A percentile compares a stretch with the other conserved stretches of the same genome.
Conservation (phyloP, 23 red algal genomes). For the Gracilaria caudata region DNA sequence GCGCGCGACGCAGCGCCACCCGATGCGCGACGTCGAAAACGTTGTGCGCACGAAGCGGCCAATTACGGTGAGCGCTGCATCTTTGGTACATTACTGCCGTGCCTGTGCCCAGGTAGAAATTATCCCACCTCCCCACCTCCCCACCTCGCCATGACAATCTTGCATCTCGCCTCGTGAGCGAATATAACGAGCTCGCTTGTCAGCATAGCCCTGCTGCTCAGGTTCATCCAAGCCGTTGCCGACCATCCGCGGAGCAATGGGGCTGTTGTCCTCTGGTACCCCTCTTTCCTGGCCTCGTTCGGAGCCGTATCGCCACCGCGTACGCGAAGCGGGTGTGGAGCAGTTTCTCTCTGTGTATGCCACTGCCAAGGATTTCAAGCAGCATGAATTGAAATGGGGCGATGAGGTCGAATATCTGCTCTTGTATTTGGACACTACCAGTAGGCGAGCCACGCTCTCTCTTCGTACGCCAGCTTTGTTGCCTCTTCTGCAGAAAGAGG, state of each 20-base stretch:
- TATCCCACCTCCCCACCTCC: background rate
- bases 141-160: background rate
- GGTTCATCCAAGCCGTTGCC: too few relatives aligned
- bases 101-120: constrained; percentile 11
- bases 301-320: constrained; percentile 45
- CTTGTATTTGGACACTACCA: constrained; percentile 35
- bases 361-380: constrained; percentile 51
- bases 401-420: constrained; percentile 98
- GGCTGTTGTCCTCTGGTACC: constrained; percentile 56
- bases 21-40: background rate
- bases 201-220: background rate
- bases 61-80: background rate
- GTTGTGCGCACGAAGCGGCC: background rate
- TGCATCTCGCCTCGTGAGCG: too few relatives aligned
- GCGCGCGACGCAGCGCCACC: background rate
- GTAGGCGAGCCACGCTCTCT: constrained; percentile 53
- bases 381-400: constrained; percentile 91
- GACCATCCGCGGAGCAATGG: constrained; percentile 17
- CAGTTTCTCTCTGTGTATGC: constrained; percentile 91
- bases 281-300: constrained; percentile 84
- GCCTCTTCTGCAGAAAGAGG: constrained; percentile 73
- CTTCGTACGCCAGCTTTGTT: constrained; percentile 88
- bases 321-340: constrained; percentile 74
- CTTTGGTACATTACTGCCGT: background rate
- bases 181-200: too few relatives aligned